A percentile compares a stretch with the other conserved stretches of the same genome.
Evolutionary conservation across 75 land plant genomes (phyloP).

Genomic region (Pseudotsuga menziesii): DNA sequence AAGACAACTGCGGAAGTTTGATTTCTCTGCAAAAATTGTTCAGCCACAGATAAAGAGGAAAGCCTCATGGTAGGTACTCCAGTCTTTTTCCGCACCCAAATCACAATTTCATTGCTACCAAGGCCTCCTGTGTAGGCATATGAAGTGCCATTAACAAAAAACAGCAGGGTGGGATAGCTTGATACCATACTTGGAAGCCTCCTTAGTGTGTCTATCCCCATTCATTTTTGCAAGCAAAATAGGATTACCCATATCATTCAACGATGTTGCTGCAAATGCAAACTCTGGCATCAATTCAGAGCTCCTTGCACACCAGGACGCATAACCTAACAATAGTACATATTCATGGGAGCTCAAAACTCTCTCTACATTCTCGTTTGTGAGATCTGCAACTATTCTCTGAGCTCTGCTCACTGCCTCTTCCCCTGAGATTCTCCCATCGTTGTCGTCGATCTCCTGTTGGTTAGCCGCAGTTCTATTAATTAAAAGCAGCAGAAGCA

Average conservation of each 20-base stretch:
- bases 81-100: conserved; percentile 82
- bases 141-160: conserved; percentile 70
- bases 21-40: too few species aligned
- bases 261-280: conserved; percentile 61
- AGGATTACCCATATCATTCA: conserved; percentile 43
- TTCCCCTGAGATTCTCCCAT: conserved; percentile 25
- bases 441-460: conserved; percentile 45
- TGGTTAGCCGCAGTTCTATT: background rate
- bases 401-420: conserved; percentile 45
- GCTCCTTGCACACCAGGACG: conserved; percentile 83
- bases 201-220: conserved; percentile 53
- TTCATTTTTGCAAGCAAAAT: conserved; percentile 83
- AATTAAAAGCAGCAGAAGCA: background rate
- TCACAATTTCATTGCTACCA: conserved; percentile 83
- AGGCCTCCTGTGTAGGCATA: conserved; percentile 66
- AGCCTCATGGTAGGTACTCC: too few species aligned
- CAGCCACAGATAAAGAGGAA: too few species aligned
- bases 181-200: conserved; percentile 48
- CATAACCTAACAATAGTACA: conserved; percentile 81
- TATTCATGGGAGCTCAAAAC: conserved; percentile 49
- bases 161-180: conserved; percentile 84
- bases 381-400: conserved; percentile 64
- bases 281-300: conserved; percentile 82
- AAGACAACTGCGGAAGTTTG: too few species aligned
- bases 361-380: conserved; percentile 44